phyloP scores from a whole-genome alignment of 495 filamentous ascomycete species.

The Thermochaetoides thermophila region DNA sequence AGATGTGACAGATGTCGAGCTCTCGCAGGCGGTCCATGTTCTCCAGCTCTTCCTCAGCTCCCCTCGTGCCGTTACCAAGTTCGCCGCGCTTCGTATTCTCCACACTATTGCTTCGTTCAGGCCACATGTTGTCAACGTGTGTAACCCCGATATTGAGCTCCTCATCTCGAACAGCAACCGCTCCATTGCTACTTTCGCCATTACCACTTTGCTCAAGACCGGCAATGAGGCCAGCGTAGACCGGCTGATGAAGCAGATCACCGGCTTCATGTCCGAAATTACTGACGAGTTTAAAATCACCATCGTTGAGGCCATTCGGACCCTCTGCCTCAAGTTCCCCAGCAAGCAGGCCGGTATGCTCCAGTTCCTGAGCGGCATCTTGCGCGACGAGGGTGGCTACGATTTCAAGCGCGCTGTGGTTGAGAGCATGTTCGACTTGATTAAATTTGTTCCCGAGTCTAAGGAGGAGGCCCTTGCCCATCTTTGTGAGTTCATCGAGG shows the following conservation, averaged over 20 bases:
- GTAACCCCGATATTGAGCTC: slow-evolving; percentile 92
- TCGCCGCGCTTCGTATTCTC: slow-evolving; percentile 91
- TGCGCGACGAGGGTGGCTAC: slow-evolving; percentile 93
- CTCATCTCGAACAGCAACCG: slow-evolving; percentile 94
- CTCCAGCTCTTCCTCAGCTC: slow-evolving; percentile 94
- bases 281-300: slow-evolving; percentile 99
- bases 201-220: slow-evolving; percentile 93
- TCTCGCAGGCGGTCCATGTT: slow-evolving; percentile 81
- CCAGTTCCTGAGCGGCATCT: slow-evolving; percentile 81
- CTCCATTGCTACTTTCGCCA: slow-evolving; percentile 95
- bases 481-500: slow-evolving; percentile 97
- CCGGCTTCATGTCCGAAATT: slow-evolving; percentile 93
- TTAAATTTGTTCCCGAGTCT: slow-evolving; percentile 95
- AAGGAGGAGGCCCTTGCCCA: slow-evolving; percentile 95
- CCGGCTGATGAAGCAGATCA: slow-evolving; percentile 95
- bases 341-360: slow-evolving; percentile 98
- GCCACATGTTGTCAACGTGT: slow-evolving; percentile 77
- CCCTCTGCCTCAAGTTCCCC: slow-evolving; percentile 92
- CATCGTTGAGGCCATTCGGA: slow-evolving; percentile 94
- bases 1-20: slow-evolving; percentile 84
- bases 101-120: slow-evolving; percentile 93
- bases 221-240: slow-evolving; percentile 96
- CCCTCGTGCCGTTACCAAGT: slow-evolving; percentile 93
- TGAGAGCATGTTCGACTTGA: slow-evolving; percentile 98
- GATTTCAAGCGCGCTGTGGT: slow-evolving; percentile 97